phyloP scores from a whole-genome alignment of 345 rosid species.

The Brassica nigra region DNA sequence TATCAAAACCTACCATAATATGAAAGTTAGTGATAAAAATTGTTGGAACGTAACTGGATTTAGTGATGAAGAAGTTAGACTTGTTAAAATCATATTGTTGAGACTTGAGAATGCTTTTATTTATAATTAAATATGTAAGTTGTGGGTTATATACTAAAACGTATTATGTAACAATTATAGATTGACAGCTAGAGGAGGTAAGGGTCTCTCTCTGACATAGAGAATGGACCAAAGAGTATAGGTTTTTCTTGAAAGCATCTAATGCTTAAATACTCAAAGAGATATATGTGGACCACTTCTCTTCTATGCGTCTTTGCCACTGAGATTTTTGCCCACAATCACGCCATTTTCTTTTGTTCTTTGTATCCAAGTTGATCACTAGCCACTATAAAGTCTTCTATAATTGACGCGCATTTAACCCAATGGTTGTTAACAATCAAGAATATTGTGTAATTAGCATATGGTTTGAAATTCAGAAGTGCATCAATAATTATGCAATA shows the following conservation, averaged over 20 bases:
- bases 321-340: conserved; percentile 43
- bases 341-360: conserved; percentile 23
- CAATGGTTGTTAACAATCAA: conserved; percentile 6
- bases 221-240: conserved; percentile 43
- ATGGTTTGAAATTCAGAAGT: not conserved
- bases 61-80: conserved; percentile 16
- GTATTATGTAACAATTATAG: not conserved
- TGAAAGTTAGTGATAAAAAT: no score
- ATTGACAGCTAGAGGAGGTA: conserved; percentile 36
- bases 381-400: conserved; percentile 30
- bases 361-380: conserved; percentile 38
- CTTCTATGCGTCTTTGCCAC: conserved; percentile 34
- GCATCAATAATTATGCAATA: not conserved
- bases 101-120: conserved; percentile 1
- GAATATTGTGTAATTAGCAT: not conserved
- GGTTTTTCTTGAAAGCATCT: conserved; percentile 44
- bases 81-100: conserved; percentile 13
- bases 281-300: conserved; percentile 38
- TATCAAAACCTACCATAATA: no score
- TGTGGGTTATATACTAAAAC: not conserved
- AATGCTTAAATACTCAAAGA: conserved; percentile 42
- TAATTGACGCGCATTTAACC: conserved; percentile 24
- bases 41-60: conserved; percentile 15
- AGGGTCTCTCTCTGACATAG: conserved; percentile 37
- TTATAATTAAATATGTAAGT: not conserved